Base-by-base conservation (phyloP, 2,329 filamentous ascomycete genomes). In the Paecilomyces niveus region DNA sequence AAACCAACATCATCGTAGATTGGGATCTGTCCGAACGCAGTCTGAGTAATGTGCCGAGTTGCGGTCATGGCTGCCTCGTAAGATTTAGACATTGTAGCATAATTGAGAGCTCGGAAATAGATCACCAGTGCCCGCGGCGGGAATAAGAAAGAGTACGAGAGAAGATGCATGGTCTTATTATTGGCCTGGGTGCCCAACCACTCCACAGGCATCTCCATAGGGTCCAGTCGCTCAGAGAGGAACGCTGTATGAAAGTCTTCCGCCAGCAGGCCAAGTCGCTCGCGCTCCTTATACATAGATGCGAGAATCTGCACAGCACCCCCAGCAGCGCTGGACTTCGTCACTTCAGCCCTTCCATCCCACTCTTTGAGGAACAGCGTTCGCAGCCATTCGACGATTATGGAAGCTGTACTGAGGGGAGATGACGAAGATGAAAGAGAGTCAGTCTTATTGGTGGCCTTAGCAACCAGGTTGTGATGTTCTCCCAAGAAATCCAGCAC, bases 21-120 rank as follows among this genome's bases (percentile, higher is more conserved):
- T 15, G 70, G 70, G 21, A 79, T 74, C 9, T 70, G 66, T 18
- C 71, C 69, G 53, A 76, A 79, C 3, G 76, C 73, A 56, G 79
- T 78, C 59, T 78, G 75, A 2, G 72, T 74, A 18, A 78, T 73
- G 60, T 81, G 75, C 52, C 76, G 70, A 29, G 76, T 75, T 15
- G 75, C 76, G 3, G 76, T 76, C 66, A 78, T 75, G 0, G 89
- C 85, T 62, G 86, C 83, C 67, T 94, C 89, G 65, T 87, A 92
- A 15, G 88, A 84, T 59, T 86, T 84, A 64, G 87, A 90, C 93
- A 97, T 97, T 15, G 83, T 83, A 0, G 89, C 85, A 67, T 94
- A 91, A 69, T 96, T 97, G 67, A 96, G 87, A 3, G 90, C 85
- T 18, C 93, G 87, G 71, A 97, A 97, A 70, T 92, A 96, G 0